Percentiles rank a stretch among this genome's conserved stretches.
phyloP scores from a whole-genome alignment of 1,284 basidiomycete species.

The Gymnopus androsaceus region DNA sequence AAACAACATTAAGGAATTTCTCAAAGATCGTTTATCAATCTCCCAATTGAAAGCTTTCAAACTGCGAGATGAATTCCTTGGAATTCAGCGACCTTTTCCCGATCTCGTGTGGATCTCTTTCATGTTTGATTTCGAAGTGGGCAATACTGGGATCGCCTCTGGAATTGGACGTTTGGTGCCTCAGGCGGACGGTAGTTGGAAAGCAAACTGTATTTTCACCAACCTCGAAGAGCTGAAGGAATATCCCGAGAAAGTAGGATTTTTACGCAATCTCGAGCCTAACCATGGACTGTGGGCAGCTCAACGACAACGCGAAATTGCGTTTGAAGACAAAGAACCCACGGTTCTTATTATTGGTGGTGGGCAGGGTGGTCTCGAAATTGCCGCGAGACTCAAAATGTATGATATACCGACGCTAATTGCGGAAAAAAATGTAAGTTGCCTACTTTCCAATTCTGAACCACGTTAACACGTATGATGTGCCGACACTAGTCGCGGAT shows the following conservation, averaged over 20 bases:
- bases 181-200: constrained; percentile 51
- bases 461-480: constrained; percentile 52
- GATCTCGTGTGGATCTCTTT: constrained; percentile 61
- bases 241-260: constrained; percentile 49
- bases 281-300: constrained; percentile 37
- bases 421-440: constrained; percentile 50
- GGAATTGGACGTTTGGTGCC: constrained; percentile 58
- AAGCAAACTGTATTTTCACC: constrained; percentile 58
- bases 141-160: constrained; percentile 33
- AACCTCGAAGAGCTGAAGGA: constrained; percentile 56
- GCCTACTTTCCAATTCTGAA: no score
- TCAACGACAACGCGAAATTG: constrained; percentile 33
- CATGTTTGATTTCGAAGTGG: constrained; percentile 52
- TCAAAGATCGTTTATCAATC: constrained; percentile 41
- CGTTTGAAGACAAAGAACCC: constrained; percentile 42
- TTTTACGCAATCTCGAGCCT: constrained; percentile 33
- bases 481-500: constrained; percentile 50
- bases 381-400: constrained; percentile 56
- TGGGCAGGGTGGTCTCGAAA: constrained; percentile 65
- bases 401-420: constrained; percentile 52
- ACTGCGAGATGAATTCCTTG: constrained; percentile 27
- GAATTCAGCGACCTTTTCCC: constrained; percentile 45
- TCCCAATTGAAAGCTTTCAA: constrained; percentile 27
- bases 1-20: constrained; percentile 41
- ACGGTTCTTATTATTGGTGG: constrained; percentile 61